A percentile compares a stretch with the other conserved stretches of the same genome.
These are phyloP conservation scores for Aspergillus felis DNA, from an alignment of 2,329 filamentous ascomycete species.

Conservation along the genomic window DNA sequence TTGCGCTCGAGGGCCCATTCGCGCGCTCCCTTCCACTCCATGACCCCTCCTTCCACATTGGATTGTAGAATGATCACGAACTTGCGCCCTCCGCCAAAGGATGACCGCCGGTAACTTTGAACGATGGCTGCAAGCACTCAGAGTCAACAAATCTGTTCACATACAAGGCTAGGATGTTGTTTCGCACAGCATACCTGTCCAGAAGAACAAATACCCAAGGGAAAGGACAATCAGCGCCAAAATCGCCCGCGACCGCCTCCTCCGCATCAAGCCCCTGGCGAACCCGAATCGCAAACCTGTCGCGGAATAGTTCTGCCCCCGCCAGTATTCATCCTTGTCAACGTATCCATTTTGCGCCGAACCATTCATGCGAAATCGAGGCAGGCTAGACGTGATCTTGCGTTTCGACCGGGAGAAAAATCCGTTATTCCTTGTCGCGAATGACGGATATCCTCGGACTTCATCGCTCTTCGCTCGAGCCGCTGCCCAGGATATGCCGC, in stretches of 20 bases:
- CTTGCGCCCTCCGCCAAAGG: conserved; percentile 80
- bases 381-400: conserved; percentile 72
- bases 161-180: background rate
- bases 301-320: conserved; percentile 46
- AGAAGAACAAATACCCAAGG: conserved; percentile 63
- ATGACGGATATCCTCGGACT: conserved; percentile 71
- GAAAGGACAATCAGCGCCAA: conserved; percentile 58
- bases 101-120: conserved; percentile 64
- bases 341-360: conserved; percentile 44
- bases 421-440: conserved; percentile 74
- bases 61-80: conserved; percentile 90
- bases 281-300: conserved; percentile 28
- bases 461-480: conserved; percentile 73
- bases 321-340: conserved; percentile 70
- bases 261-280: conserved; percentile 56
- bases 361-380: conserved; percentile 59
- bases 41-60: conserved; percentile 93
- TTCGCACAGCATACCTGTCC: conserved; percentile 60
- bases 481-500: conserved; percentile 71
- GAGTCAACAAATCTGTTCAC: conserved; percentile 13
- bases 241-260: conserved; percentile 61
- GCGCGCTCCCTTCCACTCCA: conserved; percentile 96
- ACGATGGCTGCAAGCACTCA: conserved; percentile 50
- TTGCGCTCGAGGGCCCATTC: conserved; percentile 99
- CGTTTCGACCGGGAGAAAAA: conserved; percentile 85